Percentiles rank a stretch among this genome's conserved stretches.
Evolutionary conservation across 208 protist species (phyloP).

Genomic region (Pavlovales sp.): DNA sequence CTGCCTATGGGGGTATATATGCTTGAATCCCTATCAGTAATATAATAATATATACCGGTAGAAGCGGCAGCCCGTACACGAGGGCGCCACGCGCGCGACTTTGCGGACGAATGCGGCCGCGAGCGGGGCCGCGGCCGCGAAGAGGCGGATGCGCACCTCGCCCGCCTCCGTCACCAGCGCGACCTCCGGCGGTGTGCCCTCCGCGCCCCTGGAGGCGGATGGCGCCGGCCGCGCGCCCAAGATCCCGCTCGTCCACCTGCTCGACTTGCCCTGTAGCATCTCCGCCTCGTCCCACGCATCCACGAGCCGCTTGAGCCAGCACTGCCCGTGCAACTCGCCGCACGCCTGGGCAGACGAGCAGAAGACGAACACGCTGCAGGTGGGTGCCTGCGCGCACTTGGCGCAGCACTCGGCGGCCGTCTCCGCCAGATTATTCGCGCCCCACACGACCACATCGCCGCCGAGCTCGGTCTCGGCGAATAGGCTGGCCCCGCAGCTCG

Average conservation of each 20-base stretch:
- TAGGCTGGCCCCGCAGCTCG: neutral
- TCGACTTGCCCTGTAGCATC: neutral
- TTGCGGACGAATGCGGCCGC: neutral
- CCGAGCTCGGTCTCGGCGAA: slow-evolving; percentile 5
- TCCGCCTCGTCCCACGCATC: neutral
- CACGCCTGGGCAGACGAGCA: neutral
- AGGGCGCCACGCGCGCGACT: neutral
- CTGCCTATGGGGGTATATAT: too few species aligned
- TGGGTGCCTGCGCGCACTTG: neutral
- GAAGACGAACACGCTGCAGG: neutral
- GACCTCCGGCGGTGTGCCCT: neutral
- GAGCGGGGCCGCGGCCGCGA: neutral
- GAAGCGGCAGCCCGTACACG: neutral
- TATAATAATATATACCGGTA: too few species aligned
- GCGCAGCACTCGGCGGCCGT: slow-evolving; percentile 12
- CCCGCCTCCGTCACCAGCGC: neutral
- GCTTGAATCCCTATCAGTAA: too few species aligned
- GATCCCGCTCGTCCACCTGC: neutral
- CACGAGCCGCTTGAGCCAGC: neutral
- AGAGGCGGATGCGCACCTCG: neutral
- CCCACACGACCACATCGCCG: slow-evolving; percentile 22
- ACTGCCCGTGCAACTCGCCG: neutral
- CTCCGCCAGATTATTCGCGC: neutral
- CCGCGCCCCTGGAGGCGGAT: neutral
- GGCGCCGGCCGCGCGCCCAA: neutral